A percentile compares a stretch with the other conserved stretches of the same genome.
Evolutionary conservation across 2,329 filamentous ascomycete species (phyloP).

Genomic region (Hymenoscyphus albidus): DNA sequence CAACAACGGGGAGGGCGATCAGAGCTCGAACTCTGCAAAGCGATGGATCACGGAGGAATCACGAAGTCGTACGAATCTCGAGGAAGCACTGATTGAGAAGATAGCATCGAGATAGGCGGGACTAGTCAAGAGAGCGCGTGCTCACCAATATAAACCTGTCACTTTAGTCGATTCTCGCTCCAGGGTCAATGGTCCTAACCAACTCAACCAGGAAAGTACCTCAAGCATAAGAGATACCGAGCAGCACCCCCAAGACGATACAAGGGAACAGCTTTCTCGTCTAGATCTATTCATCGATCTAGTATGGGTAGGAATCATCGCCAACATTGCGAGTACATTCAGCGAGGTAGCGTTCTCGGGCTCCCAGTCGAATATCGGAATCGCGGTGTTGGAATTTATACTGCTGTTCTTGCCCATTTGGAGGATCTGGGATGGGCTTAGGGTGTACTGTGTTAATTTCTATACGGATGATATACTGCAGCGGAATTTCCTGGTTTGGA

Average conservation of each 20-base stretch:
- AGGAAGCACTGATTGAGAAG: neutral
- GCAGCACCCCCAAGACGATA: constrained; percentile 12
- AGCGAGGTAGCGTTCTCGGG: constrained; percentile 15
- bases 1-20: neutral
- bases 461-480: constrained; percentile 21
- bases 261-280: constrained; percentile 12
- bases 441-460: constrained; percentile 17
- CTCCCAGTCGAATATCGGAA: constrained; percentile 9
- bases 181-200: neutral
- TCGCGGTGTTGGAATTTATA: constrained; percentile 16
- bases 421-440: constrained; percentile 19
- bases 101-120: neutral
- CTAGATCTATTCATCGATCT: constrained; percentile 21
- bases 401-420: constrained; percentile 23
- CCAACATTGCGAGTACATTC: constrained; percentile 20
- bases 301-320: constrained; percentile 24
- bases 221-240: neutral
- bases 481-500: constrained; percentile 21
- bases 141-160: constrained; percentile 5
- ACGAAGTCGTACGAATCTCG: neutral
- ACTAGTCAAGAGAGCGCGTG: constrained; percentile 9
- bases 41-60: neutral
- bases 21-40: neutral
- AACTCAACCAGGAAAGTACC: neutral
- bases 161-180: neutral